Base-by-base conservation (phyloP, 768 basidiomycete species). In the Dendrothele bispora region DNA sequence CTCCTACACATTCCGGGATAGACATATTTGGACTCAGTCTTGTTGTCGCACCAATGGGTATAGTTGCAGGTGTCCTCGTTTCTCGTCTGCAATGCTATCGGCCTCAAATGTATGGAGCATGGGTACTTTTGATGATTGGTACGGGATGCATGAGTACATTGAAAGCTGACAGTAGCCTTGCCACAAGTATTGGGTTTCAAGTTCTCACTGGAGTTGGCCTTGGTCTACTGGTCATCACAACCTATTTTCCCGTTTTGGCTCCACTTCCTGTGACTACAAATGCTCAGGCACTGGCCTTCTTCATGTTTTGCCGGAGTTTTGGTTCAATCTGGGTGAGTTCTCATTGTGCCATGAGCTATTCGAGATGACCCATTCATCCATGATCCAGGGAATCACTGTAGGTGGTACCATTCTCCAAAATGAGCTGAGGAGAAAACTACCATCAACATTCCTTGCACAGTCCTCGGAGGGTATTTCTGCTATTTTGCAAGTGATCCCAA, bases 371-470 rank as follows among this genome's bases (percentile, higher is more conserved):
- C 22, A 8, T 28, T n/a, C n/a, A n/a, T n/a, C n/a, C 1, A 58
- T 80, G 71, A 65, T 66, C 5, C 77, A 78, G 73, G 82, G 82
- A 1, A 62, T 82, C 52, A 67, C 74, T 0, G 69, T 84, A 47
- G 73, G 77, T 2, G 67, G 67, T 12, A 69, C 74, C 0, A 67
- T 83, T 38, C 66, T 84, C 5, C 75, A 79, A 52, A 84, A 81
- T 59, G 50, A 73, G 43, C 70, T 84, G 14, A 55, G 57, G 8
- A 63, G 56, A 27, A 56, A 53, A 0, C 70, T 84, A 0, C 78
- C 82, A 0, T 29, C 49, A n/a, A 3, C 63, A 56, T 1, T 75
- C 79, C 41, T 24, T 64, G n/a, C 43, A 53, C 0, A 53, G 62
- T 26, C 59, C 12, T 20, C 21, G 18, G 14, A 75, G 50, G 63